Evolutionary conservation across 805 yeast species (phyloP).

Genomic region (Nakazawaea siamensis): DNA sequence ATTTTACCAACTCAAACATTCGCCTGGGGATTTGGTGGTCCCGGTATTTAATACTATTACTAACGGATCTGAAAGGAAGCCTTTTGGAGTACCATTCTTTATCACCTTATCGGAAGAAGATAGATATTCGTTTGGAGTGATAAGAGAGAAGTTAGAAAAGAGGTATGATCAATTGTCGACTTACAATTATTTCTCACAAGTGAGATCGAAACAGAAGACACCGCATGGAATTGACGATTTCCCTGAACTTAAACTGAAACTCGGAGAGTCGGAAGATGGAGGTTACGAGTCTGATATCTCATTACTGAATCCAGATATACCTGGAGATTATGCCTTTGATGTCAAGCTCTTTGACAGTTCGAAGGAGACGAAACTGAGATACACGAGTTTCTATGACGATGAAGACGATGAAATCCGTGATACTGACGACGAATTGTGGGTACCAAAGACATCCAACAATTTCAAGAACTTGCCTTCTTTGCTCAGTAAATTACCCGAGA

Average conservation of each 20-base stretch:
- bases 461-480: constrained; percentile 32
- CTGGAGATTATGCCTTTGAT: constrained; percentile 40
- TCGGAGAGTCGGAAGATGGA: too few relatives aligned
- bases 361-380: constrained; percentile 16
- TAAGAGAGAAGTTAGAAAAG: constrained; percentile 49
- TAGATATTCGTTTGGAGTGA: constrained; percentile 43
- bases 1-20: constrained; percentile 40
- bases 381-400: constrained; percentile 9
- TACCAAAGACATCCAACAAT: constrained; percentile 32
- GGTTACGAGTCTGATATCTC: constrained; percentile 39
- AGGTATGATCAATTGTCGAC: constrained; percentile 41
- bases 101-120: constrained; percentile 49
- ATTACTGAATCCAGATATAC: constrained; percentile 41
- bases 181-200: constrained; percentile 24
- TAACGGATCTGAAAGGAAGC: constrained; percentile 29
- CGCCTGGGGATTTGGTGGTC: constrained; percentile 43
- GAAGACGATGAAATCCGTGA: constrained; percentile 16
- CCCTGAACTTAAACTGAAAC: constrained; percentile 13
- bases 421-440: constrained; percentile 28
- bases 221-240: constrained; percentile 16
- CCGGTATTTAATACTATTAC: constrained; percentile 48
- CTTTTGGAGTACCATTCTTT: constrained; percentile 76
- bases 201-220: constrained; percentile 13
- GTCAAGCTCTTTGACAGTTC: constrained; percentile 31
- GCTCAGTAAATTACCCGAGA: constrained; percentile 21